Conservation (phyloP, 75 land plant species). For the Azolla pinnata region DNA sequence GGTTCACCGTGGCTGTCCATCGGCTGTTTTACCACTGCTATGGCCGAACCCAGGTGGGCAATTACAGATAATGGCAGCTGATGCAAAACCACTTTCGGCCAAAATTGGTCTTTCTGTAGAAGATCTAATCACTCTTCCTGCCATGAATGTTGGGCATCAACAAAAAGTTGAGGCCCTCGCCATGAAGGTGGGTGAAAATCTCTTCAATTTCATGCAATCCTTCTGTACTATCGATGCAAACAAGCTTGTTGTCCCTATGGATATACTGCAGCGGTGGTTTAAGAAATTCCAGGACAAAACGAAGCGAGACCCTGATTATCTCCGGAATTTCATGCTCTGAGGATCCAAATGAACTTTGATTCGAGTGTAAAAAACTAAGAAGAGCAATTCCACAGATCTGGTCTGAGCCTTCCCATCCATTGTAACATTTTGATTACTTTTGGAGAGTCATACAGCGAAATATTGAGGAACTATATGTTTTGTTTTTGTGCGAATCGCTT, state of each 20-base stretch:
- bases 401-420: too few relatives aligned
- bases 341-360: too few relatives aligned
- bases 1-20: conserved; percentile 63
- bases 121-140: conserved; percentile 54
- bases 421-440: too few relatives aligned
- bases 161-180: conserved; percentile 68
- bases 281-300: conserved; percentile 92
- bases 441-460: too few relatives aligned
- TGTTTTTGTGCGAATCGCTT: too few relatives aligned
- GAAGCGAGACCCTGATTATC: conserved; percentile 74
- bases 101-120: conserved; percentile 87
- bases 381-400: too few relatives aligned
- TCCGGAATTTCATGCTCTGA: conserved; percentile 42
- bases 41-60: conserved; percentile 77
- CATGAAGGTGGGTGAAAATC: conserved; percentile 81
- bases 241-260: conserved; percentile 77
- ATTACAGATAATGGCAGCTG: conserved; percentile 37
- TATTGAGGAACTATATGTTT: too few relatives aligned
- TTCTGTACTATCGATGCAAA: conserved; percentile 75
- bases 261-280: conserved; percentile 91
- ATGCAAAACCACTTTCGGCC: conserved; percentile 39
- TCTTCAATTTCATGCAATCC: conserved; percentile 97
- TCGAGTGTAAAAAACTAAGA: too few relatives aligned
- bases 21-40: conserved; percentile 77
- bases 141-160: conserved; percentile 57